Percentiles rank a stretch among this genome's conserved stretches.
Evolutionary conservation across 2,329 filamentous ascomycete genomes (phyloP).

Genomic region (Cyphellophora europaea): DNA sequence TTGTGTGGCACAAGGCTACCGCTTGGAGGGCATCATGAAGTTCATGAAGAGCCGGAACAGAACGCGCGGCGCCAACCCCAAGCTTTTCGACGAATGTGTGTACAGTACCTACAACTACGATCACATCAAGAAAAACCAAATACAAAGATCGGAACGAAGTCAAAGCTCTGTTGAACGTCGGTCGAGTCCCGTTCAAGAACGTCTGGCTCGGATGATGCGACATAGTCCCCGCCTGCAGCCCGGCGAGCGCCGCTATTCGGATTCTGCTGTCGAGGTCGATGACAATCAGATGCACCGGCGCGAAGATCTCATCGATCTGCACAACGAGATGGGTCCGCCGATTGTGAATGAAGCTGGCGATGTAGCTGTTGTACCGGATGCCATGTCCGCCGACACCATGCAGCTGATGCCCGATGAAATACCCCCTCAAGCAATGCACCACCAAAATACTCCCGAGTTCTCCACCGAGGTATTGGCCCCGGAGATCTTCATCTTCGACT

Average conservation of each 20-base stretch:
- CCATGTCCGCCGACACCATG: too few relatives aligned
- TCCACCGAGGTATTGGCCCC: slow-evolving; percentile 84
- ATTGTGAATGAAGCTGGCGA: neutral
- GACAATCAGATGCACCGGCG: slow-evolving; percentile 46
- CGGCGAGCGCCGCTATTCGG: slow-evolving; percentile 34
- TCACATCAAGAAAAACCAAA: slow-evolving; percentile 33
- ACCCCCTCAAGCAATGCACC: slow-evolving; percentile 20
- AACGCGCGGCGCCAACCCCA: slow-evolving; percentile 70
- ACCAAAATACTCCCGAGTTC: slow-evolving; percentile 50
- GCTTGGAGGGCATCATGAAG: slow-evolving; percentile 79
- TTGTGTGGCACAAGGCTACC: slow-evolving; percentile 86
- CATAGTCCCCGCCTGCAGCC: slow-evolving; percentile 13
- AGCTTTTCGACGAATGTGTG: slow-evolving; percentile 94
- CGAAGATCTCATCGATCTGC: slow-evolving; percentile 57
- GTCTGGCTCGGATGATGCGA: slow-evolving; percentile 10
- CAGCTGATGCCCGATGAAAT: slow-evolving; percentile 19
- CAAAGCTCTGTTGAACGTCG: slow-evolving; percentile 4
- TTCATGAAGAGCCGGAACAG: slow-evolving; percentile 81
- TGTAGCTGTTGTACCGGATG: neutral
- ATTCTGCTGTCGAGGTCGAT: slow-evolving; percentile 61
- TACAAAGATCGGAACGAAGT: slow-evolving; percentile 23
- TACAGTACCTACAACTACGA: slow-evolving; percentile 88
- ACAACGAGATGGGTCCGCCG: slow-evolving; percentile 26
- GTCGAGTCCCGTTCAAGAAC: slow-evolving; percentile 15
- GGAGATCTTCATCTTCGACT: slow-evolving; percentile 93